phyloP scores from a whole-genome alignment of 1,139 yeast genomes.

The Ogataea hybrid region DNA sequence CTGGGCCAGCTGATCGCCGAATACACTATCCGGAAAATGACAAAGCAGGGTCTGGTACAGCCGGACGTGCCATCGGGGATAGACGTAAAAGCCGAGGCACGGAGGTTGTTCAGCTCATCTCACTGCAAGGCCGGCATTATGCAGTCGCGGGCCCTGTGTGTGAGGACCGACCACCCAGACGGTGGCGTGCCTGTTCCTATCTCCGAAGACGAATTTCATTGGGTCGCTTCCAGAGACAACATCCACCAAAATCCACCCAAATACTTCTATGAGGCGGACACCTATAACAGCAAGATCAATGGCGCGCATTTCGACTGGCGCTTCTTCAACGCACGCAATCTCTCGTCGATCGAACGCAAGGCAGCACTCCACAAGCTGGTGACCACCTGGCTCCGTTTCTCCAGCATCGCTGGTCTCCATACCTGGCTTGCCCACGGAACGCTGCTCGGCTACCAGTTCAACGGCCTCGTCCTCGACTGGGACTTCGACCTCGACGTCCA shows the following conservation, averaged over 20 bases:
- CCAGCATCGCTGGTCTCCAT: constrained; percentile 36
- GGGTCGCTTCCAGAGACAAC: constrained; percentile 11
- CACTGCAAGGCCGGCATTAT: background rate
- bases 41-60: constrained; percentile 2
- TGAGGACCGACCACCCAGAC: background rate
- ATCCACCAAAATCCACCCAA: constrained; percentile 15
- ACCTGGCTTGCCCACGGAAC: constrained; percentile 65
- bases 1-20: constrained; percentile 12
- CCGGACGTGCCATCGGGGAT: constrained; percentile 7
- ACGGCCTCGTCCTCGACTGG: constrained; percentile 57
- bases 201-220: constrained; percentile 13
- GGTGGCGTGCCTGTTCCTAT: constrained; percentile 4
- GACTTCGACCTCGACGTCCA: constrained; percentile 62
- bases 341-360: constrained; percentile 38
- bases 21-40: constrained; percentile 3
- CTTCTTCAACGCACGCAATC: constrained; percentile 37
- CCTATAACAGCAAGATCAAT: constrained; percentile 14
- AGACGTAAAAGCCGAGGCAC: background rate
- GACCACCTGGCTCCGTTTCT: constrained; percentile 51
- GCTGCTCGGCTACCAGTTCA: constrained; percentile 58
- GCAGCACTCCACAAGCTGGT: constrained; percentile 42
- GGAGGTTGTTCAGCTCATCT: background rate
- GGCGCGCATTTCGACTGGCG: constrained; percentile 40
- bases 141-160: background rate
- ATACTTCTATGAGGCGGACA: constrained; percentile 37